Evolutionary conservation across 2,329 filamentous ascomycete genomes (phyloP), one percentile per base, ranked within the genome.

Genomic region (Diaporthe ilicicola): DNA sequence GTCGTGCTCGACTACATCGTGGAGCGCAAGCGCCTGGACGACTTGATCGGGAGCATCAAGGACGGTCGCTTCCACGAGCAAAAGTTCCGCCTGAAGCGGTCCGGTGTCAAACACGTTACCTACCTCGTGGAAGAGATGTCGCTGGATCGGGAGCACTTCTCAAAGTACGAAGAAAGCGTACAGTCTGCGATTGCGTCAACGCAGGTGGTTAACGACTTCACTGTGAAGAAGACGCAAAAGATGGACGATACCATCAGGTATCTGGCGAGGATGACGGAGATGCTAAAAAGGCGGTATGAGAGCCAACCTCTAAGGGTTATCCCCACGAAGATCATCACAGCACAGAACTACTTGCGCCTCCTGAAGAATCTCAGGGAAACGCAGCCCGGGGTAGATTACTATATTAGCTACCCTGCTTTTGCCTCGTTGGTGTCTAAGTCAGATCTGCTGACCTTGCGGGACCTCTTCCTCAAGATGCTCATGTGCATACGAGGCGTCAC

Each of bases 31-130:
- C 87, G 93, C 10, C 86, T 95, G 0, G 93, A 95, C 77, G 93
- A 96, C 78, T 82, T 96, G 56, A 87, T 95, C n/a, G 84, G 87
- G 64, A 94, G 92, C 73, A 94, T 96, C 81, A 94, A 93, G 79
- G 93, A 95, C 73, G 92, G 93, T 1, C 90, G 93, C 2, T 95
- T 94, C 75, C 91, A 92, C 75, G 93, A 96, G 78, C 93, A 96
- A 78, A 95, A 96, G 78, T 95, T 94, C 77, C 91, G 93, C 1
- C 85, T 95, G 13, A 87, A 88, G 68, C 89, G 89, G 65, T 93
- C 90, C 0, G 93, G 93, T 0, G 85, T 94, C n/a, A 89, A 88
- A 70, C 92, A 94, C 75, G 91, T 95, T 17, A 87, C 94, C 46
- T 96, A 95, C 77, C 85, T 96, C 29, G 87, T 96, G 69, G 93